A percentile compares a stretch with the other conserved stretches of the same genome.
phyloP scores from a whole-genome alignment of 2,329 filamentous ascomycete genomes.

The Penicillium capsulatum region DNA sequence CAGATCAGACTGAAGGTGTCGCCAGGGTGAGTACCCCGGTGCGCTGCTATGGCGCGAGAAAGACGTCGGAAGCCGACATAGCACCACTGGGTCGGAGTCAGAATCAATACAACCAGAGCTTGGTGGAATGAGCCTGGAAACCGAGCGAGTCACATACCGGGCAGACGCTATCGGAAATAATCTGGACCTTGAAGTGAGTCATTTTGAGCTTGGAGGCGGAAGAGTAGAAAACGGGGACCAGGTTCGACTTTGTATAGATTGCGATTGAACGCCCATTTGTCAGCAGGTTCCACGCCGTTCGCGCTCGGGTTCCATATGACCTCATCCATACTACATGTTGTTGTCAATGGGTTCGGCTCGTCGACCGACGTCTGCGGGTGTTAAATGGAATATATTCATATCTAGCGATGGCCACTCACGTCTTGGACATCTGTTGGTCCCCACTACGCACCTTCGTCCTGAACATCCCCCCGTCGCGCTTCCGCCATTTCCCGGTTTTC shows the following conservation, averaged over 20 bases:
- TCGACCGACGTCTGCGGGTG: too few relatives aligned
- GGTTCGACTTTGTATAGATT: constrained; percentile 6
- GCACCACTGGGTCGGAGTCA: constrained; percentile 50
- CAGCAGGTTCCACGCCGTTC: constrained; percentile 8
- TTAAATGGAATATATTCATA: too few relatives aligned
- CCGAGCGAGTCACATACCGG: constrained; percentile 43
- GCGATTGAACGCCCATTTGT: constrained; percentile 12
- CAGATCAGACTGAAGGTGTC: constrained; percentile 72
- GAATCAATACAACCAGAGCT: constrained; percentile 2
- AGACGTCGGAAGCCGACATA: constrained; percentile 77
- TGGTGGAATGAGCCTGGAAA: constrained; percentile 1
- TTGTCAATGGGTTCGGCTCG: too few relatives aligned
- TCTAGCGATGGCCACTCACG: too few relatives aligned
- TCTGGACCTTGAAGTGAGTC: constrained; percentile 71
- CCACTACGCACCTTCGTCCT: too few relatives aligned
- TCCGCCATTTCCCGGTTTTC: too few relatives aligned
- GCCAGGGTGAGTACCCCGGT: constrained; percentile 59
- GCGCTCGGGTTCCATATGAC: too few relatives aligned
- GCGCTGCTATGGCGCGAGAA: constrained; percentile 64
- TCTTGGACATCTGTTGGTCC: too few relatives aligned
- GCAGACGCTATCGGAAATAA: constrained; percentile 78
- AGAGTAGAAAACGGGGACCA: background rate
- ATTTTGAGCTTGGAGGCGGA: constrained; percentile 42
- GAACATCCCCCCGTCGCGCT: too few relatives aligned
- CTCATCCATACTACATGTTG: too few relatives aligned